Base-by-base conservation (phyloP, 345 rosid genomes). In the Linum tenue region DNA sequence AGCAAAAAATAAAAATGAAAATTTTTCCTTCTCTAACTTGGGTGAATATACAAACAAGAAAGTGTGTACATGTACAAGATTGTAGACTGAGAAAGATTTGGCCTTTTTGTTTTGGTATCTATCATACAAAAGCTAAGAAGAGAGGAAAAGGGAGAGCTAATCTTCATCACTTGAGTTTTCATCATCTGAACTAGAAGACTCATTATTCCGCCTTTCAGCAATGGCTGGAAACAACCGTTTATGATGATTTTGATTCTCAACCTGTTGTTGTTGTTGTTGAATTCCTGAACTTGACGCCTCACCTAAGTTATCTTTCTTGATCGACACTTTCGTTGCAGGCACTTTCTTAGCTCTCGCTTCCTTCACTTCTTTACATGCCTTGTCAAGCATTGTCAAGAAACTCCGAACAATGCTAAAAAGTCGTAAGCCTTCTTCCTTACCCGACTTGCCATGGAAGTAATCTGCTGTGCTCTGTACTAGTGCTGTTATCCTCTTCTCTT, bases 381-480 rank as follows among this genome's bases (percentile, higher is more conserved):
- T 86, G 67, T 87, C 98, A 67, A 92, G 55, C 88, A 86, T 89
- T 6, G 79, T 31, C 80, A 89, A 78, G 85, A 92, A 92, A 70
- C 89, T 92, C 0, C 92, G 79, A 5, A 89, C 87, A n/a, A 84
- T 83, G 17, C 71, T 75, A 56, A 92, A 92, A 75, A 92, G 74
- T 41, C 95, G 87, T 41, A 87, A 51, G 17, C 98, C 98, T 80
- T 89, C 98, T 39, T 82, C 81, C 65, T 74, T 87, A 1, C 86
- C 85, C 0, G 95, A 73, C 12, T 77, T 73, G 16, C 96, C 96
- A 58, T 89, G 95, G 70, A 92, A 92, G 64, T 87, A 92, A 67
- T 89, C 95, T 11, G 82, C 98, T 11, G 88, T 77, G 77, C 82
- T 83, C 83, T 84, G 83, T 37, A 87, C 86, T 42, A 83, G 70